These are phyloP conservation scores for Cystobasidium tubakii DNA, from an alignment of 768 basidiomycete species.

Conservation along the genomic window DNA sequence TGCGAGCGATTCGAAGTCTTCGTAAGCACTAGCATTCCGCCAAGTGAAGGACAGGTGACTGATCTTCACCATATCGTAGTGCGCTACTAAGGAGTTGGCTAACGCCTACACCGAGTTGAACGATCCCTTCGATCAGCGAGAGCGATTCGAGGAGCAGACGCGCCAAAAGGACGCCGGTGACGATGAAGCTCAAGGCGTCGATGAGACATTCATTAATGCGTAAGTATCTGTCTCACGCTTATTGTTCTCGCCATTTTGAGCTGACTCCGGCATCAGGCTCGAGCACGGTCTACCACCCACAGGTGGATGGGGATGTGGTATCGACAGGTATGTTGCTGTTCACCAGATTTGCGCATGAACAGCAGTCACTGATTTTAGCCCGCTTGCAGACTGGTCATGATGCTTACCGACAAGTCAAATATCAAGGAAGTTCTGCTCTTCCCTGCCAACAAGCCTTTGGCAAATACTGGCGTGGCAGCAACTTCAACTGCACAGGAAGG, in stretches of 20 bases:
- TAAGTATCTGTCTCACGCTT: too few relatives aligned
- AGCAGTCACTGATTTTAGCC: neutral
- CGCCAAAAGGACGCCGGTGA: constrained; percentile 95
- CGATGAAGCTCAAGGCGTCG: constrained; percentile 94
- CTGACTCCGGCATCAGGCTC: constrained; percentile 55
- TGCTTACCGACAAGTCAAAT: constrained; percentile 66
- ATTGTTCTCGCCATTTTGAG: too few relatives aligned
- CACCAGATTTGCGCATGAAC: neutral
- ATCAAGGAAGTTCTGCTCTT: constrained; percentile 47
- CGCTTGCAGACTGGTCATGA: constrained; percentile 71
- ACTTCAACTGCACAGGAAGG: constrained; percentile 1
- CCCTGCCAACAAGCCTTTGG: constrained; percentile 45
- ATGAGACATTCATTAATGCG: constrained; percentile 93
- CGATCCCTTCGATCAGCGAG: constrained; percentile 91
- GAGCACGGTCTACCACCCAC: constrained; percentile 97
- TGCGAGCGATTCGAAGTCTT: constrained; percentile 99
- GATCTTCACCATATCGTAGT: neutral
- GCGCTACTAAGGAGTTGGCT: constrained; percentile 49
- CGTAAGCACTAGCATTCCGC: constrained; percentile 96
- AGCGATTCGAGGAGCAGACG: constrained; percentile 87
- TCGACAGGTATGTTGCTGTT: constrained; percentile 59
- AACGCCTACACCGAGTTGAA: constrained; percentile 98
- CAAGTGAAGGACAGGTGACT: constrained; percentile 50
- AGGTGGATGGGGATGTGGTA: constrained; percentile 93
- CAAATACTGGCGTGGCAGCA: neutral